phyloP scores from a whole-genome alignment of 495 filamentous ascomycete genomes.

The Trichoderma gamsii region DNA sequence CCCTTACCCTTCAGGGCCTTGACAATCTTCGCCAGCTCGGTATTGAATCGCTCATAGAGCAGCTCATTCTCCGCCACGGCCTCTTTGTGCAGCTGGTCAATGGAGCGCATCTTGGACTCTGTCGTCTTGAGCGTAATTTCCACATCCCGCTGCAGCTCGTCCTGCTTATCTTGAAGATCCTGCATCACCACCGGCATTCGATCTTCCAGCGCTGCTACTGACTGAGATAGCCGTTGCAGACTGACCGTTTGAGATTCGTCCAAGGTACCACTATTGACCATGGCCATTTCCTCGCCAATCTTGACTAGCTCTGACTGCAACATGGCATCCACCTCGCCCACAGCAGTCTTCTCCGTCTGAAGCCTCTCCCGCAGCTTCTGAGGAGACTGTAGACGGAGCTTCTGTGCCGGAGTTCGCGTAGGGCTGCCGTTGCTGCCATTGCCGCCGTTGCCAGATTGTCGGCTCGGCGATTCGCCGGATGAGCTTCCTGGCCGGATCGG shows the following conservation, averaged over 20 bases:
- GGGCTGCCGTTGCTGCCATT: slow-evolving; percentile 29
- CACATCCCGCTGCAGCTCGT: slow-evolving; percentile 58
- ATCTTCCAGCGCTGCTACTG: slow-evolving; percentile 58
- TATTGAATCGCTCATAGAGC: slow-evolving; percentile 87
- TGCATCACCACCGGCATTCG: slow-evolving; percentile 54
- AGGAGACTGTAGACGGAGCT: slow-evolving; percentile 79
- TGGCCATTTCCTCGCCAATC: slow-evolving; percentile 76
- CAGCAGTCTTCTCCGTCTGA: slow-evolving; percentile 68
- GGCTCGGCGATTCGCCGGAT: slow-evolving; percentile 24
- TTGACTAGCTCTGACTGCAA: slow-evolving; percentile 72
- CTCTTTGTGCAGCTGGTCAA: slow-evolving; percentile 86
- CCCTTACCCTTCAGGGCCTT: slow-evolving; percentile 62
- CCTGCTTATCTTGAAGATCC: slow-evolving; percentile 55
- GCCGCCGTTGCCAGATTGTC: slow-evolving; percentile 28
- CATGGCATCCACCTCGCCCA: slow-evolving; percentile 59
- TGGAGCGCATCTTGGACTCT: slow-evolving; percentile 71
- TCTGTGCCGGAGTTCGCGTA: slow-evolving; percentile 39
- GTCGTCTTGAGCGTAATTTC: slow-evolving; percentile 61
- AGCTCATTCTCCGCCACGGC: slow-evolving; percentile 89
- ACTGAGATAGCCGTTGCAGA: slow-evolving; percentile 45
- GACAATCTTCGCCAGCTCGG: slow-evolving; percentile 77
- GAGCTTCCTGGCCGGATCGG: slow-evolving; percentile 25
- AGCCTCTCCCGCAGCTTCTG: slow-evolving; percentile 90
- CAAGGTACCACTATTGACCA: slow-evolving; percentile 44
- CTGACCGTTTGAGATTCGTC: slow-evolving; percentile 35